Evolutionary conservation across 345 rosid species (phyloP), one percentile per base, ranked within the genome.

Genomic region (Hevea brasiliensis): DNA sequence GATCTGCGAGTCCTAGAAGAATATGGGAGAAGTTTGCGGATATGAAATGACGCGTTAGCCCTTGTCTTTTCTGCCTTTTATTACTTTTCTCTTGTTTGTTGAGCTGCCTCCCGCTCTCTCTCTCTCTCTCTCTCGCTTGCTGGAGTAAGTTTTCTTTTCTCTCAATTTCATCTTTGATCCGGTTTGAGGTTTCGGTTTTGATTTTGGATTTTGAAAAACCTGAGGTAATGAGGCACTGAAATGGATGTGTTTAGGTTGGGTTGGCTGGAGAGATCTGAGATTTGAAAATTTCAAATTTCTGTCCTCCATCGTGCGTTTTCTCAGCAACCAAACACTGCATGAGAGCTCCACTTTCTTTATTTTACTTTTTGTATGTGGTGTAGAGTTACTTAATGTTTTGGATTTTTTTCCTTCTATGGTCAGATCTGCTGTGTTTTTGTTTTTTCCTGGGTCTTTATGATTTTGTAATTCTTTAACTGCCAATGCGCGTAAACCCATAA

Each of bases 361-460:
- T 24, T 13, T 58, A 58, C 32, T 8, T 24, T 57, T 57, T 23
- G 61, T 24, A 15, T 23, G 1, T 57, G 3, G 45, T 61, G 3
- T 37, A 8, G 21, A 21, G 9, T 37, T 37, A 2, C 17, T 61
- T 37, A 0, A 14, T 44, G 35, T 65, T 21, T 44, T 23, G 53
- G 51, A 8, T 21, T 4, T 23, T 62, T 62, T 35, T 29, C 44
- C 10, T 65, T 44, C 14, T 18, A 17, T 29, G 72, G 59, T 37
- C 72, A 68, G 78, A 74, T 67, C 78, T 67, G 67, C 56, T 23
- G 10, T 27, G 54, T 21, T 44, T 48, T n/a, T 27, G 9, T 8
- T 62, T 48, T 29, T 40, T 6, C 26, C 24, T 4, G 14, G 47
- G 7, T 72, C 21, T 44, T 7, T 23, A 15, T 32, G 32, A 11